Base-by-base conservation (phyloP, 139 green algal genomes). In the Asterochloris sp. region DNA sequence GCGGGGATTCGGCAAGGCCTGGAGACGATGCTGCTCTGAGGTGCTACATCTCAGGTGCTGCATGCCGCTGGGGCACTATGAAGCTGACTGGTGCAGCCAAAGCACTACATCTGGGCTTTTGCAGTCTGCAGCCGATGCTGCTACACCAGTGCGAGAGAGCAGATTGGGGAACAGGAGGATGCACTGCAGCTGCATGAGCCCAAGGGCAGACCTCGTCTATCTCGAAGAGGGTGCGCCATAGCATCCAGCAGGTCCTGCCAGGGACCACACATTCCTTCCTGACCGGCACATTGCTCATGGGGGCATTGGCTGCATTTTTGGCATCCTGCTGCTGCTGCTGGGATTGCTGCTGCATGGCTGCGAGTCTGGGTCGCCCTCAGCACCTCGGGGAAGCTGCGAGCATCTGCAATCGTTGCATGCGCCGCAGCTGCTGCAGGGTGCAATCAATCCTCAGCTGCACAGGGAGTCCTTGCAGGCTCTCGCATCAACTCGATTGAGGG, bases 161-260 rank as follows among this genome's bases (percentile, higher is more conserved):
- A 54, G 38, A 54, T 54, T 54, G 6, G 38, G 38, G 38, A 54
- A 6, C 38, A 54, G 38, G 38, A 54, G 38, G 38, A 54, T 54
- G 38, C 38, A 54, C 38, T 54, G 38, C 38, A 54, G 38, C 38
- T 54, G 38, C 38, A 54, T 54, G 38, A 54, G 38, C 4, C 38
- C 38, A 54, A 6, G 38, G 38, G 38, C 38, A 94, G 0, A 88
- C 87, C 38, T 93, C 87, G 79, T 99, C 96, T 69, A 99, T 95
- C 85, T 98, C 92, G 85, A 99, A 99, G 10, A 89, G 88, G 0
- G 90, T 96, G 29, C 91, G 85, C 96, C 96, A 99, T 0, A 99
- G 82, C 66, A 92, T 83, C 75, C 88, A 99, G 54, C 83, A 78
- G 12, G 84, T 78, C 86, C 98, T 99, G 66, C 95, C 96, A 27